phyloP scores from a whole-genome alignment of 2,329 filamentous ascomycete species.

The Aureobasidium sp. region DNA sequence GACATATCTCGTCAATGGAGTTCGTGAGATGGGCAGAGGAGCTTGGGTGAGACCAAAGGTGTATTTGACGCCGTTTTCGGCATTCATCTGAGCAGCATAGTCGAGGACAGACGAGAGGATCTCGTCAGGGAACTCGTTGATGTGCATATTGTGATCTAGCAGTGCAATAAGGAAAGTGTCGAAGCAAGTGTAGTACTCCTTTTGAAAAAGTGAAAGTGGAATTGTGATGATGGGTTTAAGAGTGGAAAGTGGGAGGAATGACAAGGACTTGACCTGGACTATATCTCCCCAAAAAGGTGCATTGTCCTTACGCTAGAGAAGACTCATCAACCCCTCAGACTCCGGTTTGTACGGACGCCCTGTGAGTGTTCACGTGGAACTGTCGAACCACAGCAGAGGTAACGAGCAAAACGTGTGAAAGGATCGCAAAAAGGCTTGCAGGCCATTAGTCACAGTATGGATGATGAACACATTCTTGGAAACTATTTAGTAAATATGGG shows the following conservation, averaged over 20 bases:
- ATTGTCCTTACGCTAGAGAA: constrained; percentile 15
- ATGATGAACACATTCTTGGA: neutral
- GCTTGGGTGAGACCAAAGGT: constrained; percentile 48
- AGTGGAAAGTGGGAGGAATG: neutral
- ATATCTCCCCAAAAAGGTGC: constrained; percentile 7
- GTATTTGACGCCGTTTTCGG: constrained; percentile 41
- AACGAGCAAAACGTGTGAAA: constrained; percentile 14
- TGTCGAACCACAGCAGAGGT: neutral
- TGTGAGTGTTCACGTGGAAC: constrained; percentile 2
- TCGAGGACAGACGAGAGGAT: constrained; percentile 47
- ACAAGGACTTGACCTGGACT: neutral
- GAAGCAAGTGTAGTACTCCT: neutral
- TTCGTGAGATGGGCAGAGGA: constrained; percentile 39
- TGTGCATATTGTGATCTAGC: constrained; percentile 22
- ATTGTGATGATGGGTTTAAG: neutral
- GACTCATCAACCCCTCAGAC: constrained; percentile 1
- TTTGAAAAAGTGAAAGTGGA: neutral
- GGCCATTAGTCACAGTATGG: constrained; percentile 10
- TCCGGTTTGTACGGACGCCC: neutral
- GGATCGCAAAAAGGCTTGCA: constrained; percentile 13
- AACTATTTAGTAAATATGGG: neutral
- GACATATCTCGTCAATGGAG: constrained; percentile 43
- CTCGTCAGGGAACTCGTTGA: constrained; percentile 47
- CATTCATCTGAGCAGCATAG: constrained; percentile 42
- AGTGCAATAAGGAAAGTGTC: neutral